Conservation (phyloP, 495 filamentous ascomycete genomes). For the Penicillium coffeae region DNA sequence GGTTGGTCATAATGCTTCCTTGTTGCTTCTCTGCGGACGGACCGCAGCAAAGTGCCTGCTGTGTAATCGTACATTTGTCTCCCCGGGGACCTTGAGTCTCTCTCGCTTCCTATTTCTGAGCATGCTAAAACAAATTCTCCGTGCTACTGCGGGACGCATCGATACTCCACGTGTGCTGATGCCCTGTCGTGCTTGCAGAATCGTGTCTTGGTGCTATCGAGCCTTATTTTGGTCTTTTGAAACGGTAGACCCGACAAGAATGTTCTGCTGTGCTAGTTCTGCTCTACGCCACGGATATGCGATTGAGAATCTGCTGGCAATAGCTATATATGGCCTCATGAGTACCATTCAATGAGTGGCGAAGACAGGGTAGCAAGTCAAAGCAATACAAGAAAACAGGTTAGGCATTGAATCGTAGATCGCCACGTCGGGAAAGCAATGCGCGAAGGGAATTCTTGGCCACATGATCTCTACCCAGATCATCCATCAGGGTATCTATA, state of each 20-base stretch:
- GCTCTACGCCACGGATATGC: too few relatives aligned
- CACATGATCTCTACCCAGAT: background rate
- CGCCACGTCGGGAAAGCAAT: background rate
- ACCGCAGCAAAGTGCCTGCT: conserved; percentile 14
- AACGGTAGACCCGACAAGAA: too few relatives aligned
- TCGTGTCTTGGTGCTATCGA: background rate
- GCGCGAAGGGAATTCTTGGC: background rate
- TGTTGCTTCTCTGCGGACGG: conserved; percentile 8
- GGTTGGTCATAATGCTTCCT: conserved; percentile 13
- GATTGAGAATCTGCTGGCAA: too few relatives aligned
- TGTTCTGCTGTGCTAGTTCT: too few relatives aligned
- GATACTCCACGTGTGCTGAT: conserved; percentile 22
- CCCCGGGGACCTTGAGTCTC: too few relatives aligned
- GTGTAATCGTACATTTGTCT: conserved; percentile 12
- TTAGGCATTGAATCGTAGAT: background rate
- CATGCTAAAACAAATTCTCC: conserved; percentile 14
- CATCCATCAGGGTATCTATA: background rate
- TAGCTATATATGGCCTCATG: background rate
- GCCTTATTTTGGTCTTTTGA: background rate
- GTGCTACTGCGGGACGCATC: conserved; percentile 9
- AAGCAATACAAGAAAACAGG: background rate
- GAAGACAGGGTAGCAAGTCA: background rate
- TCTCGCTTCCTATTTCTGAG: conserved; percentile 4
- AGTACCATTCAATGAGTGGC: background rate
- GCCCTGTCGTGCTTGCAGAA: conserved; percentile 6